A percentile compares a stretch with the other conserved stretches of the same genome.
Evolutionary conservation across 208 protist species (phyloP).

Genomic region (Leishmania major): DNA sequence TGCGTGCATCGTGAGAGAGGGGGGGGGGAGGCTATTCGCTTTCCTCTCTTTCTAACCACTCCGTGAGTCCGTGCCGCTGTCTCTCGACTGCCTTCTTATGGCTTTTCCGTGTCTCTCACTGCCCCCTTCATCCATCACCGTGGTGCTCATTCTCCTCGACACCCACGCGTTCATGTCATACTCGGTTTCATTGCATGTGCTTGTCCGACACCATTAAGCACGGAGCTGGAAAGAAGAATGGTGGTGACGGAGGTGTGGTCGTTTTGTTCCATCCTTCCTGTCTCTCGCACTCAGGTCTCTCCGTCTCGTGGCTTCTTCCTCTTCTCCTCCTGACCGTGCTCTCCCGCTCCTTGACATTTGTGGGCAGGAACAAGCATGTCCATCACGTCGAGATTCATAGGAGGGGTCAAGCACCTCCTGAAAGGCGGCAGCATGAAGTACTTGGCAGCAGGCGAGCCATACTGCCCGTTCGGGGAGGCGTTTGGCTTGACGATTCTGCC

Average conservation of each 20-base stretch:
- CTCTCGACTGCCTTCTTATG: background rate
- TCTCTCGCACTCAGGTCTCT: background rate
- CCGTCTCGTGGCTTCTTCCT: background rate
- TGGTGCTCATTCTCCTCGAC: background rate
- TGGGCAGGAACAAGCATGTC: constrained; percentile 15
- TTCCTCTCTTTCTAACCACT: background rate
- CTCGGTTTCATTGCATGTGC: background rate
- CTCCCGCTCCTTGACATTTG: background rate
- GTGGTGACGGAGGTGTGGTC: background rate
- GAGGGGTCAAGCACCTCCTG: constrained; percentile 58
- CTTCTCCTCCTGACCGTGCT: background rate
- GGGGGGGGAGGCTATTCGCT: background rate
- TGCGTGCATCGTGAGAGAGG: background rate
- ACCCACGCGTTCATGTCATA: background rate
- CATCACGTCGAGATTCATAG: constrained; percentile 32
- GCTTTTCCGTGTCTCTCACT: background rate
- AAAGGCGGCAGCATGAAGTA: constrained; percentile 77
- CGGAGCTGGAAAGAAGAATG: background rate
- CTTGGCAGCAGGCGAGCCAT: constrained; percentile 71
- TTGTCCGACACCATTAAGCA: background rate
- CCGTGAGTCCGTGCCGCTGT: background rate
- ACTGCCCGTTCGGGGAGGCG: constrained; percentile 84
- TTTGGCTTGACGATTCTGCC: constrained; percentile 87
- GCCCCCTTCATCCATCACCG: background rate
- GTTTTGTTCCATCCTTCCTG: background rate